phyloP scores from a whole-genome alignment of 2,329 filamentous ascomycete species.

The Penicillium verrucosum region DNA sequence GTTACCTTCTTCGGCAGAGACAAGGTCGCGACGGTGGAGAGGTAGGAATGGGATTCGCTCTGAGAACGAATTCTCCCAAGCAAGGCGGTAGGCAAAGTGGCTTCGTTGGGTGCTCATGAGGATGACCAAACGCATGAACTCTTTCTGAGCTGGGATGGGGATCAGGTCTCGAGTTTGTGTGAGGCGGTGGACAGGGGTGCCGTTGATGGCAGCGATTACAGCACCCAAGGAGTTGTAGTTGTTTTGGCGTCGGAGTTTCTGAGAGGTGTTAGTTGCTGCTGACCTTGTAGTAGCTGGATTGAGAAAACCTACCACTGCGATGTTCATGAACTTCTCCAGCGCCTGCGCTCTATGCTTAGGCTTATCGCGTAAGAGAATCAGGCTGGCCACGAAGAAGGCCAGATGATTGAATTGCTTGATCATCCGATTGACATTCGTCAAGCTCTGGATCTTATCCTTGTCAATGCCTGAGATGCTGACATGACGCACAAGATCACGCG shows the following conservation, averaged over 20 bases:
- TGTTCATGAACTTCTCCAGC: constrained; percentile 91
- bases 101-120: constrained; percentile 92
- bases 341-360: constrained; percentile 89
- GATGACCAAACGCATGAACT: constrained; percentile 82
- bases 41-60: constrained; percentile 93
- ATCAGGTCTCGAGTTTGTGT: constrained; percentile 75
- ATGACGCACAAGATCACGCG: constrained; percentile 88
- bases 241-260: constrained; percentile 83
- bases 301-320: constrained; percentile 57
- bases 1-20: constrained; percentile 89
- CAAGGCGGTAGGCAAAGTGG: constrained; percentile 91
- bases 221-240: constrained; percentile 98
- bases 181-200: constrained; percentile 79
- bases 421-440: constrained; percentile 90
- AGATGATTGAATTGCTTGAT: constrained; percentile 88
- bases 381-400: constrained; percentile 76
- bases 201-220: constrained; percentile 87
- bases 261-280: constrained; percentile 12
- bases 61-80: constrained; percentile 90
- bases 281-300: neutral
- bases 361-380: constrained; percentile 87
- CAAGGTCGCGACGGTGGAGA: constrained; percentile 81
- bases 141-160: constrained; percentile 67
- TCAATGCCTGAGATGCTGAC: constrained; percentile 65
- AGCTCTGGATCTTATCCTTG: constrained; percentile 60